phyloP scores from a whole-genome alignment of 108 stramenopile species.

The Cyclotella baltica region DNA sequence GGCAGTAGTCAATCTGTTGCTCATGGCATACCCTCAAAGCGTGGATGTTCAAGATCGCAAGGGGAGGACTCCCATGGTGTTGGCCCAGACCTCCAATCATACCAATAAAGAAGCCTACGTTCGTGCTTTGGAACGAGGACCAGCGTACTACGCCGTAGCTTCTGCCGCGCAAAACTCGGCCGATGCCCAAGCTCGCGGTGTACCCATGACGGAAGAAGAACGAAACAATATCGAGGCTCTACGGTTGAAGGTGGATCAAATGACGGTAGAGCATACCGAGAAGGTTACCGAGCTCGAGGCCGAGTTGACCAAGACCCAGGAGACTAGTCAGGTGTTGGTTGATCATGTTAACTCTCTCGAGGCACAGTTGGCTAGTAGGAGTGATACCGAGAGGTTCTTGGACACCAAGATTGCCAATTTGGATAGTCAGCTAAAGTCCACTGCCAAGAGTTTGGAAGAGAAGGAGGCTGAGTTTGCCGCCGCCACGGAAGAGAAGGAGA shows the following conservation, averaged over 20 bases:
- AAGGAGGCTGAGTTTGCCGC: conserved; percentile 31
- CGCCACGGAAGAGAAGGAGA: conserved; percentile 41
- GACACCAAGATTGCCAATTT: conserved; percentile 80
- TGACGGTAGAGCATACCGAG: conserved; percentile 14
- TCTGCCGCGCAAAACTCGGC: conserved; percentile 20
- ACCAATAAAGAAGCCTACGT: conserved; percentile 74
- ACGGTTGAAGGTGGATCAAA: background rate
- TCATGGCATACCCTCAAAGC: conserved; percentile 79
- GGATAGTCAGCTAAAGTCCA: conserved; percentile 55
- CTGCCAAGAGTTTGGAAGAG: conserved; percentile 45
- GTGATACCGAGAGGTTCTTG: conserved; percentile 79
- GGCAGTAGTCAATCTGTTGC: conserved; percentile 61
- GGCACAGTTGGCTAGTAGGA: conserved; percentile 66
- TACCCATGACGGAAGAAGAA: conserved; percentile 15
- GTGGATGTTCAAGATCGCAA: conserved; percentile 84
- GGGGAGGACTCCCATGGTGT: conserved; percentile 80
- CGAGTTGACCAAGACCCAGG: conserved; percentile 74
- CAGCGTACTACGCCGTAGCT: conserved; percentile 56
- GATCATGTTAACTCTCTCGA: conserved; percentile 84
- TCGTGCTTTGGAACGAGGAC: conserved; percentile 68
- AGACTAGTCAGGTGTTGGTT: conserved; percentile 76
- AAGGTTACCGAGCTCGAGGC: conserved; percentile 54
- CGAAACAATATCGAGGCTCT: conserved; percentile 9
- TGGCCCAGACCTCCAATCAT: conserved; percentile 71
- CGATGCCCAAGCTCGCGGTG: background rate